Conservation (phyloP, 1,284 basidiomycete genomes). For the Sanghuangporus weigelae region DNA sequence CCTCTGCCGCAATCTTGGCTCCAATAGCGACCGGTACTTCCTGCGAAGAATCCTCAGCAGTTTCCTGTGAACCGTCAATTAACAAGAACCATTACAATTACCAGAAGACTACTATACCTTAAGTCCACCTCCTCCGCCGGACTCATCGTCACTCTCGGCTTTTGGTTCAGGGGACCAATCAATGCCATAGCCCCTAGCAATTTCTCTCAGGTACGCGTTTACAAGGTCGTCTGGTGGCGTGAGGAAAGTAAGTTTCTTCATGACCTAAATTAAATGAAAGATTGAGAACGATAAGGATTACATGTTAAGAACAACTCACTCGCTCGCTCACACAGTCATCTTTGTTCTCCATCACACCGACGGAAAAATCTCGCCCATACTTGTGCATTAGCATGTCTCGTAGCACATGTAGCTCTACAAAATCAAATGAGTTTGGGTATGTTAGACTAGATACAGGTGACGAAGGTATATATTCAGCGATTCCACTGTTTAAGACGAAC, state of each 20-base stretch:
- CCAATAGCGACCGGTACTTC: not conserved
- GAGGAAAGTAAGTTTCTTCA: constrained; percentile 63
- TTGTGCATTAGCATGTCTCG: constrained; percentile 95
- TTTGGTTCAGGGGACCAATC: constrained; percentile 43
- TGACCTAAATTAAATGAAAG: constrained; percentile 41
- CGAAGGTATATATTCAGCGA: not conserved
- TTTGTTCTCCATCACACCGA: constrained; percentile 77
- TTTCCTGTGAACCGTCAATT: constrained; percentile 3
- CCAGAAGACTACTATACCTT: constrained; percentile 26
- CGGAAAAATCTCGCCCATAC: constrained; percentile 80
- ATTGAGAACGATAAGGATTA: not conserved
- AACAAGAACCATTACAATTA: not conserved
- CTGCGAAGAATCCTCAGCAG: not conserved
- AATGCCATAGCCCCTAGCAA: constrained; percentile 84
- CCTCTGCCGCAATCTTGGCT: constrained; percentile 7
- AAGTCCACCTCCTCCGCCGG: constrained; percentile 26
- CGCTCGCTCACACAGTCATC: constrained; percentile 76
- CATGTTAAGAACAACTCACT: constrained; percentile 37
- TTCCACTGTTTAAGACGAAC: constrained; percentile 31
- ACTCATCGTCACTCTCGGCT: constrained; percentile 26
- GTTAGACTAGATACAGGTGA: not conserved
- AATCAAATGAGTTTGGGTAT: not conserved
- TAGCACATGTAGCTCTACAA: constrained; percentile 79
- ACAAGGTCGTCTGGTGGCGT: constrained; percentile 75
- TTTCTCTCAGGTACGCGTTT: constrained; percentile 83